phyloP scores from a whole-genome alignment of 73 alveolate genomes.

The Stentor roeselii region DNA sequence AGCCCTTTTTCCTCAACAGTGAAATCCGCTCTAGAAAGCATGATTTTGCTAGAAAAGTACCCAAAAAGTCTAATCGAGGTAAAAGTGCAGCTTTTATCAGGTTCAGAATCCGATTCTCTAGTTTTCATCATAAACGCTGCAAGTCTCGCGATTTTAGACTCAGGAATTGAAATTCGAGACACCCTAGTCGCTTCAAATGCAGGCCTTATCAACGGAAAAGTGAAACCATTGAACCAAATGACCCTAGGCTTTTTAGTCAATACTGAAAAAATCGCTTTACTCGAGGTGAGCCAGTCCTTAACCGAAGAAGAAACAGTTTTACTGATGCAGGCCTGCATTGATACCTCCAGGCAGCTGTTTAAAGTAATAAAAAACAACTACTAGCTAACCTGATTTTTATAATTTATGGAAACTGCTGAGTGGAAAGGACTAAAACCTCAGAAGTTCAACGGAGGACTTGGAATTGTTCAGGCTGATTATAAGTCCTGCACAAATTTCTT shows the following conservation, averaged over 20 bases:
- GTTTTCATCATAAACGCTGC: conserved; percentile 1
- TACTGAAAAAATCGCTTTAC: neutral
- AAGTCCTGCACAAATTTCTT: neutral
- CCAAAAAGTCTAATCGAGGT: conserved; percentile 6
- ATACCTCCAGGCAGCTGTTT: neutral
- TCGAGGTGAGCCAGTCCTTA: neutral
- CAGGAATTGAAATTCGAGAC: conserved; percentile 22
- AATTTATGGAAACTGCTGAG: neutral
- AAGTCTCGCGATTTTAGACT: neutral
- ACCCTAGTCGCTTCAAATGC: neutral
- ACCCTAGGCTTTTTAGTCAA: conserved; percentile 1
- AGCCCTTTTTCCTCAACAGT: neutral
- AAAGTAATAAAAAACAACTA: neutral
- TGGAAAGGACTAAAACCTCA: neutral
- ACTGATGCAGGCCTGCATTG: neutral
- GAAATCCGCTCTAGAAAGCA: neutral
- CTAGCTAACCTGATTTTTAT: neutral
- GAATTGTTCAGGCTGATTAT: neutral
- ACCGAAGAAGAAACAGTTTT: neutral
- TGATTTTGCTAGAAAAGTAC: neutral
- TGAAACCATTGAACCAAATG: neutral
- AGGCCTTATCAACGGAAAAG: neutral
- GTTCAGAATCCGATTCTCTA: neutral
- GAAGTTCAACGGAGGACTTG: neutral
- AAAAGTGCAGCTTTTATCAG: neutral